phyloP scores from a whole-genome alignment of 768 basidiomycete genomes.

The Chiua virens region DNA sequence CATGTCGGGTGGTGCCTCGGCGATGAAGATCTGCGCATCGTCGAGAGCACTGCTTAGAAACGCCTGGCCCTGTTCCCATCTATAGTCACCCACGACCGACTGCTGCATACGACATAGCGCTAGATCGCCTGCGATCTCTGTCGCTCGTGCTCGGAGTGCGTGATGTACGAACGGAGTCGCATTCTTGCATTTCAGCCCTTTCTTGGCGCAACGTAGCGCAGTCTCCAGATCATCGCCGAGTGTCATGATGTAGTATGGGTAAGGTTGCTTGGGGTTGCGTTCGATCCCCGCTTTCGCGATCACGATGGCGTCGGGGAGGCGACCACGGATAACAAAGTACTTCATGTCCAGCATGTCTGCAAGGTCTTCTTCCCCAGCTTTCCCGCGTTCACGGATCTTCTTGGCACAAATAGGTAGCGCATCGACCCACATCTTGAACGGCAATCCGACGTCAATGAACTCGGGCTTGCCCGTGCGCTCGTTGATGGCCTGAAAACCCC shows the following conservation, averaged over 20 bases:
- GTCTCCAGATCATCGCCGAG: conserved; percentile 45
- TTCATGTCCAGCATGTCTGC: conserved; percentile 71
- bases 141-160: conserved; percentile 58
- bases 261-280: conserved; percentile 54
- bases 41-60: conserved; percentile 59
- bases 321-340: conserved; percentile 46
- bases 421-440: conserved; percentile 58
- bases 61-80: conserved; percentile 60
- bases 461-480: conserved; percentile 42
- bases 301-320: conserved; percentile 45
- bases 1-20: conserved; percentile 58
- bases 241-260: conserved; percentile 61
- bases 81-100: conserved; percentile 36
- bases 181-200: conserved; percentile 57
- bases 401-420: conserved; percentile 56
- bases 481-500: conserved; percentile 47
- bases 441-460: conserved; percentile 47
- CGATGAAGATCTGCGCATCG: conserved; percentile 55
- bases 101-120: conserved; percentile 48
- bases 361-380: conserved; percentile 42
- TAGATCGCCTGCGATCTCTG: conserved; percentile 57
- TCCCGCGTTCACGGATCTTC: conserved; percentile 46
- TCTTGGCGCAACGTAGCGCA: conserved; percentile 61
- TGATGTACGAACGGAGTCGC: conserved; percentile 56
- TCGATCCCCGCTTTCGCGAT: conserved; percentile 45